Base-by-base conservation (phyloP, 345 rosid species). In the Arabidopsis arenosa region DNA sequence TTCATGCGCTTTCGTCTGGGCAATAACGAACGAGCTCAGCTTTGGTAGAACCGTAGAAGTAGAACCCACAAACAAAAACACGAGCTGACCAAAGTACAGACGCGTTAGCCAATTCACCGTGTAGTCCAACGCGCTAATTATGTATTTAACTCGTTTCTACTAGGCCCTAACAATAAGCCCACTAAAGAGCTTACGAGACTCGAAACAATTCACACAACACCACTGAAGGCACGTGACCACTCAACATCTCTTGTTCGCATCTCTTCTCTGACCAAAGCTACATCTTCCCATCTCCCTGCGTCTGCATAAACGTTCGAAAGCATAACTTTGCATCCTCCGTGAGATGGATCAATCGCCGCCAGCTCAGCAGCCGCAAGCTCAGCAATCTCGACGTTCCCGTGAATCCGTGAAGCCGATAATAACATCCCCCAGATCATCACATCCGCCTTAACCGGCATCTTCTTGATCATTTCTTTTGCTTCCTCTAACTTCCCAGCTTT, bases 211-310 rank as follows among this genome's bases (percentile, higher is more conserved):
- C 30, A 79, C 2, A 74, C 69, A 74, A 88, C 83, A 35, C 86
- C 86, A 61, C 95, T 87, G 64, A 70, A 82, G 18, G 87, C 97
- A 21, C 87, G 86, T 69, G 77, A 77, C 68, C 91, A 87, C 74
- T 80, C 84, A 82, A 93, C 68, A 62, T 80, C 79, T n/a, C 60
- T 76, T 13, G 74, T 80, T 11, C 72, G 84, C 84, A 90, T 85
- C 36, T 61, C 75, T 69, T 70, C 75, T 76, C 96, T 84, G 0
- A 86, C 81, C 11, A 57, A 78, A 78, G 84, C 81, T 18, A 94
- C 90, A 54, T 93, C 96, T 68, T 83, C 84, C 96, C 96, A 90
- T 83, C 88, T 89, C 73, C 93, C 91, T 75, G 82, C 91, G 73
- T 90, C 85, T 53, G 98, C 96, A 83, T 93, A 93, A 30, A 90